A percentile compares a stretch with the other conserved stretches of the same genome.
Conservation (phyloP, 305 asterid genomes). For the Rubia tinctorum region DNA sequence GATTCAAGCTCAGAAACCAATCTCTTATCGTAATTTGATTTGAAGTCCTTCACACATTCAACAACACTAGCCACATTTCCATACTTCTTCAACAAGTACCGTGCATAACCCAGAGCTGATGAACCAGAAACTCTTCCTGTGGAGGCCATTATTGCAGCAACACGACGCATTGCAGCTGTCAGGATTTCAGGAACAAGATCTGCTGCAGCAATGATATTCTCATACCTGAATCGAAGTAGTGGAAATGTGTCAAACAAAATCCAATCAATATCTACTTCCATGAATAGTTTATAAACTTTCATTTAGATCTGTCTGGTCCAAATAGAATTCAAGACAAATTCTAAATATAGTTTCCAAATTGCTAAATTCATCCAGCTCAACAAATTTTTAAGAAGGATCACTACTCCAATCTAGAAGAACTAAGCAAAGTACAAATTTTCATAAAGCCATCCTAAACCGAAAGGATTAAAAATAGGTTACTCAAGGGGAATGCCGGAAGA, state of each 20-base stretch:
- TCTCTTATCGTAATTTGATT: conserved; percentile 76
- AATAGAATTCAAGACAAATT: not conserved
- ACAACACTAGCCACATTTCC: conserved; percentile 62
- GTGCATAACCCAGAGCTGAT: conserved; percentile 61
- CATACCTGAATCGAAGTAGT: conserved; percentile 60
- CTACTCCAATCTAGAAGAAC: not conserved
- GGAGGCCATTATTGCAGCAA: conserved; percentile 60
- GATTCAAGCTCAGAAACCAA: conserved; percentile 81
- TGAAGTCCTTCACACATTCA: conserved; percentile 88
- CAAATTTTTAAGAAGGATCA: not conserved
- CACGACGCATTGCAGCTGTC: conserved; percentile 78
- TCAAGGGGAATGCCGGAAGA: not conserved
- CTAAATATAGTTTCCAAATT: not conserved
- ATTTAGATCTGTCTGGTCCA: not conserved
- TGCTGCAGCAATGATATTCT: conserved; percentile 77
- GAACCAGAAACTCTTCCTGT: conserved; percentile 78
- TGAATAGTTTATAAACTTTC: not conserved
- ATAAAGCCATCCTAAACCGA: not conserved
- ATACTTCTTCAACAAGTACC: conserved; percentile 72
- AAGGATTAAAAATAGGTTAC: not conserved
- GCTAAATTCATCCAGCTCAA: not conserved
- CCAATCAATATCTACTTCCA: not conserved
- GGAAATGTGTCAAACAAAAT: not conserved
- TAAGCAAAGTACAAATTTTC: not conserved
- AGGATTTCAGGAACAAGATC: conserved; percentile 87